phyloP scores from a whole-genome alignment of 495 filamentous ascomycete species.

The Penicillium verhagenii region DNA sequence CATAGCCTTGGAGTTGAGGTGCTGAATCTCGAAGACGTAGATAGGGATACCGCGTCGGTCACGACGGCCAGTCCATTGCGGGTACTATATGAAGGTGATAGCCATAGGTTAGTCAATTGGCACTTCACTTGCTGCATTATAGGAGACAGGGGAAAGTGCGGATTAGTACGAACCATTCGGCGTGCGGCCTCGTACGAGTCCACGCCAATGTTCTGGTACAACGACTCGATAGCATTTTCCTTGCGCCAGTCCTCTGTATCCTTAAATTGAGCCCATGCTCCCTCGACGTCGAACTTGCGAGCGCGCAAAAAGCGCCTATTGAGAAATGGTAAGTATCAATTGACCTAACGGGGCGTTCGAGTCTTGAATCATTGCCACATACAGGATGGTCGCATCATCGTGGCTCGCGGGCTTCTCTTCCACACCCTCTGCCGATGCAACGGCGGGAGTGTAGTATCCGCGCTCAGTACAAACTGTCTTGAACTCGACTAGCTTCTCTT shows the following conservation, averaged over 20 bases:
- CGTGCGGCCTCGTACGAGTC: slow-evolving; percentile 78
- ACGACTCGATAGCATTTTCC: slow-evolving; percentile 67
- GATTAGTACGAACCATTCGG: slow-evolving; percentile 57
- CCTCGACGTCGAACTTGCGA: slow-evolving; percentile 66
- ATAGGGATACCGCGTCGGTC: slow-evolving; percentile 87
- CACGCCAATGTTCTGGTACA: slow-evolving; percentile 77
- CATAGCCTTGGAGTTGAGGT: slow-evolving; percentile 78
- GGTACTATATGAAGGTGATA: slow-evolving; percentile 59
- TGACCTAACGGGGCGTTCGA: background rate
- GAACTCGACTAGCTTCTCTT: slow-evolving; percentile 62
- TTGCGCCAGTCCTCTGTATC: slow-evolving; percentile 86
- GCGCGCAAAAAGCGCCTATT: slow-evolving; percentile 78
- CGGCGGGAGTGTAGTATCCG: slow-evolving; percentile 60
- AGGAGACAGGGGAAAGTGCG: no score
- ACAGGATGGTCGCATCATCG: slow-evolving; percentile 82
- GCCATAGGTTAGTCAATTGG: slow-evolving; percentile 1
- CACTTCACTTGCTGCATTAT: background rate
- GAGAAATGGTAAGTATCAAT: slow-evolving; percentile 1
- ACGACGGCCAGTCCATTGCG: slow-evolving; percentile 87
- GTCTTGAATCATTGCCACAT: slow-evolving; percentile 29
- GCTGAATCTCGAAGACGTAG: slow-evolving; percentile 82
- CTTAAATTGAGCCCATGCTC: slow-evolving; percentile 80
- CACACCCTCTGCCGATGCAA: slow-evolving; percentile 28
- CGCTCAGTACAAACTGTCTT: slow-evolving; percentile 63
- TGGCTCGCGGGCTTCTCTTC: slow-evolving; percentile 54